These are phyloP conservation scores for Heterobasidion occidentale DNA, from an alignment of 1,284 basidiomycete genomes.

Conservation along the genomic window DNA sequence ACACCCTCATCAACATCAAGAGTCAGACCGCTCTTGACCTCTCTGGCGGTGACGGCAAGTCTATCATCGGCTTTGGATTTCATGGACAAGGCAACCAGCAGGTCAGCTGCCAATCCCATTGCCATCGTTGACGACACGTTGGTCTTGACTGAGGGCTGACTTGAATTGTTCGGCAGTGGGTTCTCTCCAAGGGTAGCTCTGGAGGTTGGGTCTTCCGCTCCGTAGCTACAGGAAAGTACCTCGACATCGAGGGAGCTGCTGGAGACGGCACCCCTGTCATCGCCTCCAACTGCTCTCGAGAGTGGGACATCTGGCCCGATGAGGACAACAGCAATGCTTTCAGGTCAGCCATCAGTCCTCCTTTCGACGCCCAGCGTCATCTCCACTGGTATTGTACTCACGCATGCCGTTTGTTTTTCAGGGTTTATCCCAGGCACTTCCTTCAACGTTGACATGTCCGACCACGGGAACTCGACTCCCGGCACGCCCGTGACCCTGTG, in stretches of 20 bases:
- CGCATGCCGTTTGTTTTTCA: conserved; percentile 6
- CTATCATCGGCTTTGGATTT: conserved; percentile 39
- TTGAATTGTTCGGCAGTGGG: background rate
- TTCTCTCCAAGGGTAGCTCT: background rate
- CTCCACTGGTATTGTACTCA: background rate
- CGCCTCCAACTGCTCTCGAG: conserved; percentile 21
- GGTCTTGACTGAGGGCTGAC: background rate
- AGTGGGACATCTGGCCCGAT: conserved; percentile 14
- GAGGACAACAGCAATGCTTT: conserved; percentile 7
- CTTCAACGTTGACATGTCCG: conserved; percentile 20
- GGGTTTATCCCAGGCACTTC: conserved; percentile 13
- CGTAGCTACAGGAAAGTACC: conserved; percentile 26
- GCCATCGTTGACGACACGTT: background rate
- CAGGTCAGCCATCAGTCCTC: conserved; percentile 6
- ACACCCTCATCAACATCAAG: conserved; percentile 42
- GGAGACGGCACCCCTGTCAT: conserved; percentile 26
- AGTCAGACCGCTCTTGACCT: conserved; percentile 45
- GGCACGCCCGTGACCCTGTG: conserved; percentile 26
- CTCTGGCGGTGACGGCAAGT: conserved; percentile 38
- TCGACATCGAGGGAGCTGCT: conserved; percentile 21
- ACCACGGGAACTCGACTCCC: conserved; percentile 24
- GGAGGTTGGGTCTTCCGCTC: conserved; percentile 32
- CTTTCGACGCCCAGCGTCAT: background rate
- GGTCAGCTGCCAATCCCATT: conserved; percentile 20
- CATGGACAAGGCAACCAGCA: conserved; percentile 41